Percentiles rank a stretch among this genome's conserved stretches.
These are phyloP conservation scores for Sporisorium sorghi DNA, from an alignment of 1,284 basidiomycete genomes.

Conservation along the genomic window DNA sequence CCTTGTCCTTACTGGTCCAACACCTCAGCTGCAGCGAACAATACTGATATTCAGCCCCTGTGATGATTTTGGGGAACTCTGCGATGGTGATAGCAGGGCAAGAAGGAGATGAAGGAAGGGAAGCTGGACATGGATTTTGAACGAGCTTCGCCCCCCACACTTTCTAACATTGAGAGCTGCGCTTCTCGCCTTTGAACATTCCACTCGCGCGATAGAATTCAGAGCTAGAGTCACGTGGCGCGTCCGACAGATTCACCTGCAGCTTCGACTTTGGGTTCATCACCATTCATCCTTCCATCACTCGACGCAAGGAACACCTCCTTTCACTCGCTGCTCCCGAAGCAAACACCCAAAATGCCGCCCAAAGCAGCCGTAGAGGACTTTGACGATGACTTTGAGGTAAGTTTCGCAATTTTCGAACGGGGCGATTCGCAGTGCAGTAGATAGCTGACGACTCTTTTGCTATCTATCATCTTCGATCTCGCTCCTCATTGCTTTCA, in stretches of 20 bases:
- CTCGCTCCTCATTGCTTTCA: neutral
- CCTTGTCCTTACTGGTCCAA: neutral
- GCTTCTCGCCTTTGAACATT: constrained; percentile 12
- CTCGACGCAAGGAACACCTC: neutral
- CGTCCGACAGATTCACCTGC: constrained; percentile 25
- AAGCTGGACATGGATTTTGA: neutral
- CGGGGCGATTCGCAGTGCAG: neutral
- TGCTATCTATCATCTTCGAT: neutral
- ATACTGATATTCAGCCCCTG: no score
- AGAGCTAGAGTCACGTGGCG: constrained; percentile 28
- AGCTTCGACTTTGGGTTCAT: constrained; percentile 11
- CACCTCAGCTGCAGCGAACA: neutral
- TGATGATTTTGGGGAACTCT: neutral
- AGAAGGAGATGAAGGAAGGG: constrained; percentile 3
- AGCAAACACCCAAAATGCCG: constrained; percentile 35
- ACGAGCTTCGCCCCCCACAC: constrained; percentile 20
- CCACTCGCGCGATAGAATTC: constrained; percentile 36
- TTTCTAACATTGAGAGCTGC: neutral
- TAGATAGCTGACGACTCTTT: constrained; percentile 8
- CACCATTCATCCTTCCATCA: neutral
- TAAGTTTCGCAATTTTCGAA: constrained; percentile 24
- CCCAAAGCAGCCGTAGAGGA: constrained; percentile 63
- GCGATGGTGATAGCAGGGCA: neutral
- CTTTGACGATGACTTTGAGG: constrained; percentile 69
- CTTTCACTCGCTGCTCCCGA: neutral